phyloP scores from a whole-genome alignment of 139 green algal genomes.

The Coelastrella sp. region DNA sequence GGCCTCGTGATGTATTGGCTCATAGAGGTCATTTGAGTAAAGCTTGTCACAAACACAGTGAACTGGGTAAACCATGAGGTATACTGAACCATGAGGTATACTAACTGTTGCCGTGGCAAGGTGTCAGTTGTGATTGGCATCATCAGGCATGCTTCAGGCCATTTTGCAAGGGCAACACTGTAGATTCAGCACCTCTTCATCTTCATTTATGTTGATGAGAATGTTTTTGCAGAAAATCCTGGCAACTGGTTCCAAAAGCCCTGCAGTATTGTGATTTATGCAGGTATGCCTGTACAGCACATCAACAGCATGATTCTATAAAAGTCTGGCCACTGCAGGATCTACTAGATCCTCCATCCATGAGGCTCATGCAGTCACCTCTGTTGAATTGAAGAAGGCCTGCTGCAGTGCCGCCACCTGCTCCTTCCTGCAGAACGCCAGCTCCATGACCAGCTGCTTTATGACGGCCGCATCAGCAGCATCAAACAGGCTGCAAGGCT shows the following conservation, averaged over 20 bases:
- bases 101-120: too few relatives aligned
- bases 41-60: too few relatives aligned
- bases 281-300: not conserved
- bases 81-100: too few relatives aligned
- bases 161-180: too few relatives aligned
- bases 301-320: not conserved
- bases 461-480: not conserved
- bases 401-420: constrained; percentile 24
- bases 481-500: constrained; percentile 44
- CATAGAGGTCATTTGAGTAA: too few relatives aligned
- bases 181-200: too few relatives aligned
- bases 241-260: not conserved
- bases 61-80: too few relatives aligned
- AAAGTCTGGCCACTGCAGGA: not conserved
- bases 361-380: not conserved
- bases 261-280: not conserved
- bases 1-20: too few relatives aligned
- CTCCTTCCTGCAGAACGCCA: constrained; percentile 14
- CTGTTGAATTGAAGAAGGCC: constrained; percentile 17
- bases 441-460: constrained; percentile 26
- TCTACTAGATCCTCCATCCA: too few relatives aligned
- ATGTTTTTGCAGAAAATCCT: not conserved
- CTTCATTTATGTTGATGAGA: not conserved
- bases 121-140: too few relatives aligned
- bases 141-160: too few relatives aligned